These are phyloP conservation scores for Daldinia concentrica DNA, from an alignment of 495 filamentous ascomycete genomes.

Conservation along the genomic window DNA sequence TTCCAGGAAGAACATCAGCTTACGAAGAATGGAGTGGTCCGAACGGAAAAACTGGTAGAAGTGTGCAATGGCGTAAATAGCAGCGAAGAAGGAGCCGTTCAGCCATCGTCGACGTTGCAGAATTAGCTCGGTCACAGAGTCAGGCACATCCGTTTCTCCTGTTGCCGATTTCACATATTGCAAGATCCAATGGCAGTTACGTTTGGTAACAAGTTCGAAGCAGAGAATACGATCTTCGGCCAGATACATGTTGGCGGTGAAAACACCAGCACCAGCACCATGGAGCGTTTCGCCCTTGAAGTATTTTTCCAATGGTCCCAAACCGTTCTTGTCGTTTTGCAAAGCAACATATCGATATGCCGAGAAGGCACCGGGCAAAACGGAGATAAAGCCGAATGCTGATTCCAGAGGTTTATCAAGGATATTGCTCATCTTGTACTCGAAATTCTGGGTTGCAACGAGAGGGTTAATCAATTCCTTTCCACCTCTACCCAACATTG, in stretches of 20 bases:
- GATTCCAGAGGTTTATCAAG: conserved; percentile 98
- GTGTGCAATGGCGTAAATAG: conserved; percentile 92
- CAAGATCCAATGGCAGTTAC: conserved; percentile 95
- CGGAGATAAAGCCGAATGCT: conserved; percentile 96
- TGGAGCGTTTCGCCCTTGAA: conserved; percentile 99
- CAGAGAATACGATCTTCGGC: conserved; percentile 99
- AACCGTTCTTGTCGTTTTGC: conserved; percentile 94
- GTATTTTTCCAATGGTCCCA: conserved; percentile 95
- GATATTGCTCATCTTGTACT: conserved; percentile 99
- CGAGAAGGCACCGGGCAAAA: conserved; percentile 96
- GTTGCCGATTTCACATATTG: conserved; percentile 97
- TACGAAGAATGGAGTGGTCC: conserved; percentile 86
- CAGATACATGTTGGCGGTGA: conserved; percentile 99
- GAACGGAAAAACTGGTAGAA: conserved; percentile 94
- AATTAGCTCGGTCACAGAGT: conserved; percentile 93
- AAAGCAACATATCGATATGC: conserved; percentile 94
- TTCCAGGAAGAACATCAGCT: conserved; percentile 88
- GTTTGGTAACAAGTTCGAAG: conserved; percentile 97
- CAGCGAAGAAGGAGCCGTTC: conserved; percentile 98
- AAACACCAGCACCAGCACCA: conserved; percentile 91
- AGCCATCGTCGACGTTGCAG: conserved; percentile 96
- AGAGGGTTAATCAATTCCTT: conserved; percentile 93
- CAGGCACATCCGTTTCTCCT: conserved; percentile 98
- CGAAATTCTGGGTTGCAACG: conserved; percentile 97
- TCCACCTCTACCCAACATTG: conserved; percentile 88